Evolutionary conservation across 2,329 filamentous ascomycete genomes (phyloP).

Genomic region (Myriangium duriaei): DNA sequence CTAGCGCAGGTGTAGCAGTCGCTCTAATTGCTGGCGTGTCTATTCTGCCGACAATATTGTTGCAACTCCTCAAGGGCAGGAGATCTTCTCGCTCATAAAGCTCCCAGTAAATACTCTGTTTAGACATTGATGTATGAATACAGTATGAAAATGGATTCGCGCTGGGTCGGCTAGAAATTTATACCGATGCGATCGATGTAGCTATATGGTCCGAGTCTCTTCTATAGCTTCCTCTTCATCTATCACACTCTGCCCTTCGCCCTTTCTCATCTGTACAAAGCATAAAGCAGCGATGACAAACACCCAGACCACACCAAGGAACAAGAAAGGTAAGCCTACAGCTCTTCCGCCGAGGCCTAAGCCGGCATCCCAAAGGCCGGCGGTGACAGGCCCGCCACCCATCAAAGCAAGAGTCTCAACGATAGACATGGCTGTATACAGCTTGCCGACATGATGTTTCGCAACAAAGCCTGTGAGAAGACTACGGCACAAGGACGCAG

Average conservation of each 20-base stretch:
- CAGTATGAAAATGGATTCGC: no score
- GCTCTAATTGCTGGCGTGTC: conserved; percentile 26
- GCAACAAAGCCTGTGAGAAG: conserved; percentile 43
- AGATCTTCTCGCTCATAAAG: no score
- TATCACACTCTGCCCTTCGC: no score
- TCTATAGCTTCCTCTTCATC: no score
- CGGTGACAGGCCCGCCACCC: conserved; percentile 35
- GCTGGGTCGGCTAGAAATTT: no score
- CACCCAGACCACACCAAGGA: conserved; percentile 23
- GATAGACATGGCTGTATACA: conserved; percentile 42
- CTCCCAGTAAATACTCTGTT: no score
- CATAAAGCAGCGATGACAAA: conserved; percentile 12
- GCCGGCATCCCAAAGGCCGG: conserved; percentile 35
- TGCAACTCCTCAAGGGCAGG: no score
- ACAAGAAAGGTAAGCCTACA: conserved; percentile 39
- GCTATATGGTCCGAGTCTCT: no score
- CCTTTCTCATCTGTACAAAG: conserved; percentile 3
- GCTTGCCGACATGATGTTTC: conserved; percentile 39
- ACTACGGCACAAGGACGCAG: conserved; percentile 33
- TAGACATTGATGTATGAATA: no score
- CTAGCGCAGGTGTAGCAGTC: conserved; percentile 25
- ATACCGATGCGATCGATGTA: no score
- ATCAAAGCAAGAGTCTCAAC: conserved; percentile 39
- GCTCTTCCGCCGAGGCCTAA: conserved; percentile 35
- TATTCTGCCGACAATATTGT: conserved; percentile 21